Conservation (phyloP, 2,329 filamentous ascomycete genomes). For the Tolypocladium paradoxum region DNA sequence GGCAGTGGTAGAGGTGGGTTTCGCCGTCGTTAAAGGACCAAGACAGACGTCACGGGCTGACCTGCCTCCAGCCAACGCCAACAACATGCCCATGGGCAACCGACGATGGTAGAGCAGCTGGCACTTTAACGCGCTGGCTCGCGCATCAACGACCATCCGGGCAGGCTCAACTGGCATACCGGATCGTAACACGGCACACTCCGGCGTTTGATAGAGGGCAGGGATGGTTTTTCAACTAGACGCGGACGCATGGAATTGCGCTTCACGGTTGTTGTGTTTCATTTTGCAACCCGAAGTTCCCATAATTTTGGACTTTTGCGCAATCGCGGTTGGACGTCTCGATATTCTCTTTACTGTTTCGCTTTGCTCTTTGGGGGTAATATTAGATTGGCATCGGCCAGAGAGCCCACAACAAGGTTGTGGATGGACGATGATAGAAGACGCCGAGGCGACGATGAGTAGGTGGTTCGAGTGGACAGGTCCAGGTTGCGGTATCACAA, state of each 20-base stretch:
- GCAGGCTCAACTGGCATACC: not conserved
- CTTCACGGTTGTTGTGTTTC: conserved; percentile 3
- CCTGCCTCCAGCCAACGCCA: conserved; percentile 31
- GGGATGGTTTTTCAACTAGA: conserved; percentile 12
- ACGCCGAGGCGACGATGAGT: not conserved
- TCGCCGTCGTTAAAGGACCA: conserved; percentile 17
- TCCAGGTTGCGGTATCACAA: not conserved
- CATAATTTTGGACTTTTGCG: not conserved
- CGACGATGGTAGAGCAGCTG: conserved; percentile 36
- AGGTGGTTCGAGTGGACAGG: not conserved
- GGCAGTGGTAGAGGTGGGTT: conserved; percentile 39
- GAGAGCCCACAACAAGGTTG: not conserved
- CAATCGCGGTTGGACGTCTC: not conserved
- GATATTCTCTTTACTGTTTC: not conserved
- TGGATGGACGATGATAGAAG: not conserved
- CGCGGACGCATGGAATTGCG: conserved; percentile 1
- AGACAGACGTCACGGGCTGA: conserved; percentile 4
- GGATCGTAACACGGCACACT: conserved; percentile 10
- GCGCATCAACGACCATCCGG: not conserved
- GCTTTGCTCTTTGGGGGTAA: not conserved
- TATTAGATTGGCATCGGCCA: not conserved
- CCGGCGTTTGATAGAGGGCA: conserved; percentile 22
- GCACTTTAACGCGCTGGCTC: not conserved
- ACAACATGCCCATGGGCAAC: conserved; percentile 37
- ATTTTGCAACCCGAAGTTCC: not conserved